Percentiles rank a stretch among this genome's conserved stretches.
phyloP scores from a whole-genome alignment of 2,329 filamentous ascomycete genomes.

The Aspergillus transmontanensis region DNA sequence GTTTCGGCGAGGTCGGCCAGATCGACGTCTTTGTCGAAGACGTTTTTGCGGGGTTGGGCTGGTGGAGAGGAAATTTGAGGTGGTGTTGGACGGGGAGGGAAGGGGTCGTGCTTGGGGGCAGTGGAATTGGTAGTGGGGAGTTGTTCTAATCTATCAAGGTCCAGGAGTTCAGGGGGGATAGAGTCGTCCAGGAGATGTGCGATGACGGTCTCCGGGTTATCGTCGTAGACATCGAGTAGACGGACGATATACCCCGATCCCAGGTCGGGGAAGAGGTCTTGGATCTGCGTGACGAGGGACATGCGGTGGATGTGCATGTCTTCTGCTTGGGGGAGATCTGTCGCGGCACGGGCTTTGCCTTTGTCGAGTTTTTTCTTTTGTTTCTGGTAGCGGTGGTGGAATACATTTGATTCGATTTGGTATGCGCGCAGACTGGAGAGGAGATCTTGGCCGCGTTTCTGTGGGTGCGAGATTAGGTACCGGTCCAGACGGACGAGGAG shows the following conservation, averaged over 20 bases:
- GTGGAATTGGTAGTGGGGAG: slow-evolving; percentile 39
- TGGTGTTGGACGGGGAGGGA: slow-evolving; percentile 57
- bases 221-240: slow-evolving; percentile 75
- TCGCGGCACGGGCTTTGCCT: slow-evolving; percentile 43
- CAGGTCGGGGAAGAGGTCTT: slow-evolving; percentile 88
- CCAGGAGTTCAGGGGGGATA: slow-evolving; percentile 68
- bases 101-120: slow-evolving; percentile 54
- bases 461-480: slow-evolving; percentile 34
- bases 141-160: slow-evolving; percentile 65
- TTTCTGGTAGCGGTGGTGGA: slow-evolving; percentile 48
- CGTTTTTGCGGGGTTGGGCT: slow-evolving; percentile 61
- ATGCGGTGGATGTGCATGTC: slow-evolving; percentile 76
- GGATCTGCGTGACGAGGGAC: slow-evolving; percentile 85
- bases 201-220: slow-evolving; percentile 77
- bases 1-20: slow-evolving; percentile 75
- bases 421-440: slow-evolving; percentile 43
- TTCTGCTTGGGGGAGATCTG: slow-evolving; percentile 33
- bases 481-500: slow-evolving; percentile 56
- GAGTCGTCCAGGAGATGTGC: slow-evolving; percentile 79
- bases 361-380: slow-evolving; percentile 40
- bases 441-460: slow-evolving; percentile 46
- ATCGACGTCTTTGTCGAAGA: slow-evolving; percentile 75
- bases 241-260: slow-evolving; percentile 79
- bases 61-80: slow-evolving; percentile 23
- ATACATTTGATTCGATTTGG: slow-evolving; percentile 38